A percentile compares a stretch with the other conserved stretches of the same genome.
These are phyloP conservation scores for Hirschfeldia incana DNA, from an alignment of 345 rosid genomes.

Conservation along the genomic window DNA sequence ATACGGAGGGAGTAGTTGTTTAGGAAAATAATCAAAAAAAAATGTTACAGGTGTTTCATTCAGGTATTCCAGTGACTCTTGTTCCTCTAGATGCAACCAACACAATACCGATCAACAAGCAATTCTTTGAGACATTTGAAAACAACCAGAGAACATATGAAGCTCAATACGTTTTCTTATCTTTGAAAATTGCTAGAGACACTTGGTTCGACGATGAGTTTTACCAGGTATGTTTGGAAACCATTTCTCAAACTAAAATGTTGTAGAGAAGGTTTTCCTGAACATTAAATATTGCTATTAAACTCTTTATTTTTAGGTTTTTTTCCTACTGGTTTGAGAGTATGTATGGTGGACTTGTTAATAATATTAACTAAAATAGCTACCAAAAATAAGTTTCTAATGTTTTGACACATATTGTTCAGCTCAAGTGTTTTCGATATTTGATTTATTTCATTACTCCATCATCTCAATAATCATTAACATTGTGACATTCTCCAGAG, in stretches of 20 bases:
- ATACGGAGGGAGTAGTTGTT: no score
- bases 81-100: slow-evolving; percentile 94
- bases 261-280: neutral
- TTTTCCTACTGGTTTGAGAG: neutral
- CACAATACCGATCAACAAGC: slow-evolving; percentile 60
- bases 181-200: slow-evolving; percentile 73
- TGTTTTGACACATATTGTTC: neutral
- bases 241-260: neutral
- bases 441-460: neutral
- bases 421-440: neutral
- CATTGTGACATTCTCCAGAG: slow-evolving; percentile 43
- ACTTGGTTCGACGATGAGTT: slow-evolving; percentile 67
- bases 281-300: neutral
- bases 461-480: neutral
- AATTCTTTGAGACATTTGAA: slow-evolving; percentile 67
- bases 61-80: slow-evolving; percentile 79
- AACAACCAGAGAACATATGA: slow-evolving; percentile 61
- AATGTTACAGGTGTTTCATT: slow-evolving; percentile 67
- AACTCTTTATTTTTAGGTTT: neutral
- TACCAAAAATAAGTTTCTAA: neutral
- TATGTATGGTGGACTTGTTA: neutral
- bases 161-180: slow-evolving; percentile 73
- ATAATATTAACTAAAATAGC: neutral
- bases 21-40: neutral
- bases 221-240: slow-evolving; percentile 57